Evolutionary conservation across 768 basidiomycete genomes (phyloP).

Genomic region (Dioszegia aurantiaca): DNA sequence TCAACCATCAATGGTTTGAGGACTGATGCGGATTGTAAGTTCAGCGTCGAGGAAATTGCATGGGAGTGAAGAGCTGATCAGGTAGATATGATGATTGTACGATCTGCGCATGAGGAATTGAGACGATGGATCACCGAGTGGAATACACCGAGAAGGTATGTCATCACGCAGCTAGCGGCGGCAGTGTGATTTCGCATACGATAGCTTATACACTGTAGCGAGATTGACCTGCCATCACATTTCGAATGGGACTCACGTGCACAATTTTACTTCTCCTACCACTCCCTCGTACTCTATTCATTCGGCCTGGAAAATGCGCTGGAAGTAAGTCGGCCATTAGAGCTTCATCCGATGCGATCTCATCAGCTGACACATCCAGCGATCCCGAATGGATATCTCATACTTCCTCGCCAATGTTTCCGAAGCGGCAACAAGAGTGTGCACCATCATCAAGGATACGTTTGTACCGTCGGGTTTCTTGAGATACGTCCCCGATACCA

Average conservation of each 20-base stretch:
- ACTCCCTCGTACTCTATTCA: slow-evolving; percentile 78
- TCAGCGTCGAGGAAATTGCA: not conserved
- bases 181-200: too few relatives aligned
- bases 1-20: slow-evolving; percentile 77
- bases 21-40: slow-evolving; percentile 62
- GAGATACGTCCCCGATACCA: slow-evolving; percentile 82
- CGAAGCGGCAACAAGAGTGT: slow-evolving; percentile 48
- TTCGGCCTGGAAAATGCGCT: slow-evolving; percentile 97
- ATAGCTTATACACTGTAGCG: too few relatives aligned
- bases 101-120: slow-evolving; percentile 48
- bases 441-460: slow-evolving; percentile 67
- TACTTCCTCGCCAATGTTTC: slow-evolving; percentile 51
- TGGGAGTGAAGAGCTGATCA: slow-evolving; percentile 62
- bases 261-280: slow-evolving; percentile 79
- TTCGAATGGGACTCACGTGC: slow-evolving; percentile 46
- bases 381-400: slow-evolving; percentile 50
- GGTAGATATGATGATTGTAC: slow-evolving; percentile 52
- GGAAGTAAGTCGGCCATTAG: slow-evolving; percentile 56
- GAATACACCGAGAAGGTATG: slow-evolving; percentile 30
- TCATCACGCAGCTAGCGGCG: too few relatives aligned
- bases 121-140: slow-evolving; percentile 42
- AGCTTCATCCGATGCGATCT: too few relatives aligned
- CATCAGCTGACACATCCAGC: not conserved
- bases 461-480: slow-evolving; percentile 73
- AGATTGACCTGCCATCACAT: slow-evolving; percentile 2